A percentile compares a stretch with the other conserved stretches of the same genome.
phyloP scores from a whole-genome alignment of 2,329 filamentous ascomycete genomes.

The Sporothrix mexicana region DNA sequence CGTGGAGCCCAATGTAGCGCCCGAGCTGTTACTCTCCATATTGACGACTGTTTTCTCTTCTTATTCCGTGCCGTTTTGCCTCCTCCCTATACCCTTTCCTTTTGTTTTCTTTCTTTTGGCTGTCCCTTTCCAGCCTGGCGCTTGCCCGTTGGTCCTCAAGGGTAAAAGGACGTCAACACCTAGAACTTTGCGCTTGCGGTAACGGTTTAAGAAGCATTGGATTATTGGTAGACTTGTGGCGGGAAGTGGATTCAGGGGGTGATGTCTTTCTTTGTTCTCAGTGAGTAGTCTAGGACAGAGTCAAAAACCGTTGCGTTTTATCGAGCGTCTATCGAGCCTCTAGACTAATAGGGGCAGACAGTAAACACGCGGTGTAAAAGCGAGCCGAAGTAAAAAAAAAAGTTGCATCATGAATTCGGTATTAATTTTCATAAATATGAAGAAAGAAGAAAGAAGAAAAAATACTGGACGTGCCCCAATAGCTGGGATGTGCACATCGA shows the following conservation, averaged over 20 bases:
- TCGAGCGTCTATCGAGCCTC: background rate
- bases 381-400: too few species aligned
- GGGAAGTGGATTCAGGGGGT: conserved; percentile 12
- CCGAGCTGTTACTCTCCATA: background rate
- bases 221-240: background rate
- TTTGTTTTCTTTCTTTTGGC: background rate
- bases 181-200: background rate
- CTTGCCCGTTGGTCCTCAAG: background rate
- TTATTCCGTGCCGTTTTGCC: background rate
- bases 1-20: background rate
- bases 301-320: background rate
- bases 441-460: too few species aligned
- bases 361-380: conserved; percentile 3
- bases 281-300: background rate
- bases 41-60: background rate
- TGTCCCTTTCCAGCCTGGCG: background rate
- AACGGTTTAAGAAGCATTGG: conserved; percentile 11
- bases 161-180: background rate
- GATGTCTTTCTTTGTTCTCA: conserved; percentile 19
- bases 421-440: too few species aligned
- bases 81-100: background rate
- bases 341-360: background rate
- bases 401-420: too few species aligned
- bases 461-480: background rate
- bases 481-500: background rate